Base-by-base conservation (phyloP, 1,284 basidiomycete species). In the Sporisorium scitamineum region DNA sequence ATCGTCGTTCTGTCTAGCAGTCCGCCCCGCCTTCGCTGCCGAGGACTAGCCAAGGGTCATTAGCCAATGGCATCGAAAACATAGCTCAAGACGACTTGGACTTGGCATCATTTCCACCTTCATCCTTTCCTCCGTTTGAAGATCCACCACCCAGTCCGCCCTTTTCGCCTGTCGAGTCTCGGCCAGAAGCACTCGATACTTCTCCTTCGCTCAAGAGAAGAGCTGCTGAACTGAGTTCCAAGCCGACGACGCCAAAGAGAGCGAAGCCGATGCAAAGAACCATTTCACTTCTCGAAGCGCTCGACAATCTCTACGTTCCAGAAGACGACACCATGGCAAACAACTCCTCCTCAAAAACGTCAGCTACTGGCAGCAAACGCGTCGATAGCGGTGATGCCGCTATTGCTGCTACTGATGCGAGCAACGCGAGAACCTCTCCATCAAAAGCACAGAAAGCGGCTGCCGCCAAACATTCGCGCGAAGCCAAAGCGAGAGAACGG, bases 1-100 rank as follows among this genome's bases (percentile, higher is more conserved):
- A 70, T 75, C 10, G 56, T 75, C 22, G 70, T 75, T 27, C 59
- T 75, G 10, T 75, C 72, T 0, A 75, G 72, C 61, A 75, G 72
- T 27, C 71, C 71, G 10, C 67, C 72, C 55, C 62, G 7, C 39
- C 62, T 34, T 54, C 68, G 13, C 29, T 71, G 31, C 54, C 54
- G 3, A 27, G 54, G 18, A 24, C 47, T 10, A 71, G 59, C 55
- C 59, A 66, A 31, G 39, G 52, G 16, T 54, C 54, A 16, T 1
- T 47, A 4, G 67, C 47, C 20, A 39, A 59, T 8, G 42, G 8
- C 7, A 29, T 55, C 6, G 47, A 52, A 16, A 41, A 60, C 10
- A 56, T 70, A 52, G 47, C 67, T 29, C 61, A 64, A 27, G 53
- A 60, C 7, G 67, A 63, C 11, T 42, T 47, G 5, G 52, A 37